Conservation (phyloP, 805 yeast genomes). For the Pichia deserticola region DNA sequence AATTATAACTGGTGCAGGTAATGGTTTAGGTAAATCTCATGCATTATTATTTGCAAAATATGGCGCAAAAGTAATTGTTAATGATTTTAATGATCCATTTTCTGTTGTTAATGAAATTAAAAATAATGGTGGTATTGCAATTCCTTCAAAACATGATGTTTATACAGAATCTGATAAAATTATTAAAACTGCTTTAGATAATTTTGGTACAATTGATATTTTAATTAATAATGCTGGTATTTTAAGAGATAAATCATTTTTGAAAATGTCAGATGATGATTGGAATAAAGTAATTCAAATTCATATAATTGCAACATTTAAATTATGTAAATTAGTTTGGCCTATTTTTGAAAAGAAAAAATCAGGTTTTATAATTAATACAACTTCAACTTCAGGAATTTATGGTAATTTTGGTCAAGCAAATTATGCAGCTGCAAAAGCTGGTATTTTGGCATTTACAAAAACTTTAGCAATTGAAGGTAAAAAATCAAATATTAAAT, state of each 20-base stretch:
- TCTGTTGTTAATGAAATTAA: conserved; percentile 69
- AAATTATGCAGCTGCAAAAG: conserved; percentile 90
- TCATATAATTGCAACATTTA: conserved; percentile 75
- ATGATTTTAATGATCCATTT: conserved; percentile 75
- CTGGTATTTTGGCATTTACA: conserved; percentile 79
- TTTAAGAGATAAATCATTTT: conserved; percentile 79
- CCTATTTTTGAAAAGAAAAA: conserved; percentile 75
- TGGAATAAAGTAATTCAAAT: conserved; percentile 79
- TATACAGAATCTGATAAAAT: conserved; percentile 67
- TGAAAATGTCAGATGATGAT: conserved; percentile 73
- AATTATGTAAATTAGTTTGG: conserved; percentile 86
- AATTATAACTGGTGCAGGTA: conserved; percentile 90
- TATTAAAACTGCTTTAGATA: conserved; percentile 65
- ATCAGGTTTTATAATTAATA: conserved; percentile 76
- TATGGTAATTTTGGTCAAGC: conserved; percentile 98
- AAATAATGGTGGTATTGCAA: conserved; percentile 63
- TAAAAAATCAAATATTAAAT: conserved; percentile 63
- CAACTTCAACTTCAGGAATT: conserved; percentile 93
- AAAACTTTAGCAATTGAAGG: conserved; percentile 90
- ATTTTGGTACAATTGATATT: conserved; percentile 78
- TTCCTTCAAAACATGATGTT: conserved; percentile 78
- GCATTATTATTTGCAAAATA: conserved; percentile 78
- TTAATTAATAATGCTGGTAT: conserved; percentile 94
- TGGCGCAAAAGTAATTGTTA: conserved; percentile 93
- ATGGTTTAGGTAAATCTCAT: conserved; percentile 89